Evolutionary conservation across 139 green algal species (phyloP).

Genomic region (Tetradesmus lagerheimii): DNA sequence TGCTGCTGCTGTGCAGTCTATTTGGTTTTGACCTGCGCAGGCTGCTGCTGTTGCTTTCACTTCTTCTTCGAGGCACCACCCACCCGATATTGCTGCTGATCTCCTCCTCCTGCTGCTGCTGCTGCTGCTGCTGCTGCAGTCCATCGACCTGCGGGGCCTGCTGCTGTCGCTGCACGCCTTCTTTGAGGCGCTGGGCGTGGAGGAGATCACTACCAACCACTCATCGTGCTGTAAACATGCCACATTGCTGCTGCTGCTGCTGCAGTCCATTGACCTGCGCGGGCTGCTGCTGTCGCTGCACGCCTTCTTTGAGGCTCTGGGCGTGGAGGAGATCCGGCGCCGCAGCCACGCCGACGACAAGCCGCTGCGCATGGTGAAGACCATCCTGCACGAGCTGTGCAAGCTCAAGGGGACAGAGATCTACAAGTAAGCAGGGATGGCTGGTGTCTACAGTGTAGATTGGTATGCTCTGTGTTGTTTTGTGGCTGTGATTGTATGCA

Average conservation of each 20-base stretch:
- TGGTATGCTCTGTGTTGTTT: too few relatives aligned
- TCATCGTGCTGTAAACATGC: too few relatives aligned
- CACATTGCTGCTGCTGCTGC: not conserved
- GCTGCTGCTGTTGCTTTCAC: slow-evolving; percentile 89
- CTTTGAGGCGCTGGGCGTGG: slow-evolving; percentile 87
- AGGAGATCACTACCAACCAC: too few relatives aligned
- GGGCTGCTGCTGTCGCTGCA: slow-evolving; percentile 89
- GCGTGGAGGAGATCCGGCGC: slow-evolving; percentile 89
- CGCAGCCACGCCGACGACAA: slow-evolving; percentile 90
- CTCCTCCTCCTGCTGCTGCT: too few relatives aligned
- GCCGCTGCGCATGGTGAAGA: slow-evolving; percentile 97
- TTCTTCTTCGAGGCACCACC: slow-evolving; percentile 84
- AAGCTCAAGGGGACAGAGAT: slow-evolving; percentile 75
- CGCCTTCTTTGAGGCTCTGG: slow-evolving; percentile 90
- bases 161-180: slow-evolving; percentile 91
- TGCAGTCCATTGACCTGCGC: slow-evolving; percentile 80
- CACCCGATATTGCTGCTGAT: too few relatives aligned
- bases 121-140: slow-evolving; percentile 51
- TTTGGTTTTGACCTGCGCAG: slow-evolving; percentile 81
- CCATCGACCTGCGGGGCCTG: slow-evolving; percentile 81
- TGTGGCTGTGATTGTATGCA: too few relatives aligned
- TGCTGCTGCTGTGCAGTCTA: slow-evolving; percentile 53
- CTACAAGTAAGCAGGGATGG: slow-evolving; percentile 69
- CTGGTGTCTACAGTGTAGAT: too few relatives aligned
- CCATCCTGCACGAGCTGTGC: slow-evolving; percentile 95